A percentile compares a stretch with the other conserved stretches of the same genome.
Evolutionary conservation across 352 stramenopile species (phyloP).

Genomic region (Globisporangium sylvaticum): DNA sequence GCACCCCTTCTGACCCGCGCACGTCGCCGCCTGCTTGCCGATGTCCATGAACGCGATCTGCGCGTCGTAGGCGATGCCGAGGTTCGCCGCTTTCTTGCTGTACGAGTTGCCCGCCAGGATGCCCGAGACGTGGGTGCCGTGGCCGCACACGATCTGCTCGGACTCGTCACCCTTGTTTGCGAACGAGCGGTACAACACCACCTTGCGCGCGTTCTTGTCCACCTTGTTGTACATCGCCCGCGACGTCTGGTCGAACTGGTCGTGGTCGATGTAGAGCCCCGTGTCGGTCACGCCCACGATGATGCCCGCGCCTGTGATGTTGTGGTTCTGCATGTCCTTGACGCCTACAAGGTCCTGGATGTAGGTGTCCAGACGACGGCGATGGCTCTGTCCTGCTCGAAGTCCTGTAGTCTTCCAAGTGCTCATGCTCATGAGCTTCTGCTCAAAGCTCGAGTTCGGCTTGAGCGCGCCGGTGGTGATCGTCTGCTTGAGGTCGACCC

Average conservation of each 20-base stretch:
- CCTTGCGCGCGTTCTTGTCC: slow-evolving; percentile 60
- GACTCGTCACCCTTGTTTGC: slow-evolving; percentile 69
- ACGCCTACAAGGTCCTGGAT: slow-evolving; percentile 55
- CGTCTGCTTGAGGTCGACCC: slow-evolving; percentile 56
- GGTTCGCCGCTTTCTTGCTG: slow-evolving; percentile 27
- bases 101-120: slow-evolving; percentile 69
- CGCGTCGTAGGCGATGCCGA: slow-evolving; percentile 74
- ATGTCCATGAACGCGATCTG: slow-evolving; percentile 90
- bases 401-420: neutral
- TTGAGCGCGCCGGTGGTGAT: slow-evolving; percentile 38
- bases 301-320: slow-evolving; percentile 61
- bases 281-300: slow-evolving; percentile 75
- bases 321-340: slow-evolving; percentile 44
- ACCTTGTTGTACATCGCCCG: slow-evolving; percentile 50
- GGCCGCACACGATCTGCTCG: slow-evolving; percentile 57
- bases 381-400: neutral
- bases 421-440: slow-evolving; percentile 24
- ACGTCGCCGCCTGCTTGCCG: slow-evolving; percentile 43
- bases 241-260: slow-evolving; percentile 68
- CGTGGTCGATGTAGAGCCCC: slow-evolving; percentile 73
- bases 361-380: slow-evolving; percentile 43
- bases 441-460: slow-evolving; percentile 31
- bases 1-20: slow-evolving; percentile 42
- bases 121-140: slow-evolving; percentile 87
- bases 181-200: slow-evolving; percentile 81